Evolutionary conservation across 1,284 basidiomycete species (phyloP).

Genomic region (Erythrobasidium hasegawianum): DNA sequence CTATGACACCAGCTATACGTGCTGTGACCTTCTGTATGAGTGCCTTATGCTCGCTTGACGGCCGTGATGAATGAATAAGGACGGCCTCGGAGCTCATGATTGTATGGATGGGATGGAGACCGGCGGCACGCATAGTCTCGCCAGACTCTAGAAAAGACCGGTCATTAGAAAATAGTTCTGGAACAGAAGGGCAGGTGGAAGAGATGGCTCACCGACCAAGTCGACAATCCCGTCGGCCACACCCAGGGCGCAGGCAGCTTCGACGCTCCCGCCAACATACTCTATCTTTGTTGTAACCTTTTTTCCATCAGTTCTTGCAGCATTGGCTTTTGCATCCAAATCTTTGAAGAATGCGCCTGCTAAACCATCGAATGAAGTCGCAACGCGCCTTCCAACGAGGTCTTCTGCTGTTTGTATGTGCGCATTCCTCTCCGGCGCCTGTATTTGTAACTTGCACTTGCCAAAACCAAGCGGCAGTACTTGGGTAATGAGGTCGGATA

Average conservation of each 20-base stretch:
- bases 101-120: constrained; percentile 86
- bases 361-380: constrained; percentile 89
- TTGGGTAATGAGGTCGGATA: constrained; percentile 72
- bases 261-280: constrained; percentile 95
- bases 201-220: constrained; percentile 64
- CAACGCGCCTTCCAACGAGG: constrained; percentile 84
- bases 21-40: constrained; percentile 77
- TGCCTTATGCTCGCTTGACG: constrained; percentile 55
- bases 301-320: constrained; percentile 52
- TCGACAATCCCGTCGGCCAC: constrained; percentile 94
- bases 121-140: constrained; percentile 98
- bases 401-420: constrained; percentile 68
- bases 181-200: too few relatives aligned
- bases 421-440: constrained; percentile 73
- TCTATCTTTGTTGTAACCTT: constrained; percentile 68
- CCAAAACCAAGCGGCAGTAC: constrained; percentile 85
- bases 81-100: constrained; percentile 86
- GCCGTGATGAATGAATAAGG: constrained; percentile 70
- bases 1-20: constrained; percentile 88
- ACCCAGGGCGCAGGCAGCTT: constrained; percentile 94
- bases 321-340: constrained; percentile 58
- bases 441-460: constrained; percentile 89
- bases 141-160: constrained; percentile 71
- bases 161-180: too few relatives aligned
- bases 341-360: constrained; percentile 72